phyloP scores from a whole-genome alignment of 805 yeast genomes.

The Barnettozyma siamensis region DNA sequence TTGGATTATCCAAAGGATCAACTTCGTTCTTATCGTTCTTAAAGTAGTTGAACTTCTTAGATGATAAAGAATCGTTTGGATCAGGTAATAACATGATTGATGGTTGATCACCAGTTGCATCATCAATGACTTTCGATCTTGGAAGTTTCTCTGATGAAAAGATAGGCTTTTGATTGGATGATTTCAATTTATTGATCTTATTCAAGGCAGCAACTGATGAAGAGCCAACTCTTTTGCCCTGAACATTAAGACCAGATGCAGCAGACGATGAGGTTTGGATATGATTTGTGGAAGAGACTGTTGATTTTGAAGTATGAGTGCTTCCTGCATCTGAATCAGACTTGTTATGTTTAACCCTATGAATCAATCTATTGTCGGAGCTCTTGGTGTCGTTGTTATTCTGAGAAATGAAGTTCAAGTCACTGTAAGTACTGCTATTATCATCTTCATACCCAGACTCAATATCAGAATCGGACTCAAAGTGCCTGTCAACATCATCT shows the following conservation, averaged over 20 bases:
- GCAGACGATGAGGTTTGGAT: neutral
- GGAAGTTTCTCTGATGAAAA: constrained; percentile 73
- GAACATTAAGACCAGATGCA: neutral
- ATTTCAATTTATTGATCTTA: constrained; percentile 15
- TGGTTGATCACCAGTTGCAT: constrained; percentile 63
- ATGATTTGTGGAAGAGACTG: neutral
- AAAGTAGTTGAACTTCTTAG: constrained; percentile 10
- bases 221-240: neutral
- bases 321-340: neutral
- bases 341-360: neutral
- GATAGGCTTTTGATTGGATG: constrained; percentile 40
- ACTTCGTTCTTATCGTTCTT: constrained; percentile 4
- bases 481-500: constrained; percentile 21
- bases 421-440: constrained; percentile 19
- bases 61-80: constrained; percentile 10
- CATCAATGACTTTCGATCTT: constrained; percentile 57
- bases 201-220: constrained; percentile 10
- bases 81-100: constrained; percentile 57
- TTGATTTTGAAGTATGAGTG: neutral
- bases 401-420: neutral
- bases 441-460: constrained; percentile 22
- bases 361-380: neutral
- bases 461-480: constrained; percentile 25
- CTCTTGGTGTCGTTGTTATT: constrained; percentile 8
- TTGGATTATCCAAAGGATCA: constrained; percentile 6